Conservation (phyloP, 2,329 filamentous ascomycete species). For the Curvularia hawaiiensis region DNA sequence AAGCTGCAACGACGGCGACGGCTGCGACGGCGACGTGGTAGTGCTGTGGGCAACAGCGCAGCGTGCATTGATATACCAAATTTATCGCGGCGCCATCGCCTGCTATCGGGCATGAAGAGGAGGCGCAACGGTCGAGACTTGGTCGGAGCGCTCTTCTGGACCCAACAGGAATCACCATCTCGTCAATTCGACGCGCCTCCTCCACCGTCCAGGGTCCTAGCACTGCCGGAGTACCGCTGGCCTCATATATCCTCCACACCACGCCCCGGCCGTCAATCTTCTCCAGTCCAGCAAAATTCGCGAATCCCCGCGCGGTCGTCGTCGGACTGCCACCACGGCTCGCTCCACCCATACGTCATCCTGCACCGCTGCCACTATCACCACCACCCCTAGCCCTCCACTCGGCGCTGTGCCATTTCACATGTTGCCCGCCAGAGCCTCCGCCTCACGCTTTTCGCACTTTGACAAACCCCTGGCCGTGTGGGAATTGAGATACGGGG, state of each 20-base stretch:
- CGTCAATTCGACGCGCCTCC: constrained; percentile 17
- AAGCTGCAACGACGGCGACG: constrained; percentile 2
- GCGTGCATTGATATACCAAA: constrained; percentile 24
- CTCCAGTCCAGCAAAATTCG: constrained; percentile 4
- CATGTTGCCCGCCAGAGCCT: constrained; percentile 32
- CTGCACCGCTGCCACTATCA: constrained; percentile 14
- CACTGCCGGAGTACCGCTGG: constrained; percentile 14
- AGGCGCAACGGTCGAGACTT: constrained; percentile 29
- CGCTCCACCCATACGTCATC: constrained; percentile 32
- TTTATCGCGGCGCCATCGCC: constrained; percentile 16
- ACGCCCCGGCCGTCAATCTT: background rate
- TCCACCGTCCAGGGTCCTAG: constrained; percentile 11
- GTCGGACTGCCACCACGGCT: constrained; percentile 14
- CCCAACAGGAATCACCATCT: constrained; percentile 38
- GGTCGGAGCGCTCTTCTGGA: constrained; percentile 33
- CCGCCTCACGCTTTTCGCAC: constrained; percentile 31
- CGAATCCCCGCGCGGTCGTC: constrained; percentile 14
- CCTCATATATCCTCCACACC: constrained; percentile 9
- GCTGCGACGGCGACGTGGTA: background rate
- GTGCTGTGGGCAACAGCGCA: background rate
- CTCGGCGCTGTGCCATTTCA: constrained; percentile 30
- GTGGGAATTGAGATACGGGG: constrained; percentile 26
- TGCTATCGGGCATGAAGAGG: constrained; percentile 19
- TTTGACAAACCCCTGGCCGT: constrained; percentile 37
- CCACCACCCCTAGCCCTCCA: constrained; percentile 6